Evolutionary conservation across 768 basidiomycete genomes (phyloP).

Genomic region (Rhodocollybia butyracea): DNA sequence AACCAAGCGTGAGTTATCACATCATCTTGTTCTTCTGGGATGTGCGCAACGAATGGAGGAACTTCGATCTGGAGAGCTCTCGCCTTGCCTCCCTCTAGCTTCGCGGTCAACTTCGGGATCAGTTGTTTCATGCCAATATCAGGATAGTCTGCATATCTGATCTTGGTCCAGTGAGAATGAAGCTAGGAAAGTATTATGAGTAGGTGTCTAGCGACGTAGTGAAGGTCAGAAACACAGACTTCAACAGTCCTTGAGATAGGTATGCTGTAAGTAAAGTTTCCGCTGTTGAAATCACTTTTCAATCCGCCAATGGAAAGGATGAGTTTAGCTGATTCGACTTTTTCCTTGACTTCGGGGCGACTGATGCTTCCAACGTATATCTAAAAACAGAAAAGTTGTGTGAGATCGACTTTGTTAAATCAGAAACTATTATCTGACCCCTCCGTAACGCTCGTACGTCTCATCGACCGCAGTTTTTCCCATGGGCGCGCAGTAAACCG

Average conservation of each 20-base stretch:
- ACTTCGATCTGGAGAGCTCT: slow-evolving; percentile 43
- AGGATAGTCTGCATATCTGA: slow-evolving; percentile 62
- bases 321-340: slow-evolving; percentile 72
- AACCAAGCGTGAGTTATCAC: slow-evolving; percentile 63
- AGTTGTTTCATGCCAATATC: slow-evolving; percentile 74
- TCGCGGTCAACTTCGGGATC: slow-evolving; percentile 67
- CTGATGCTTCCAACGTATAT: slow-evolving; percentile 76
- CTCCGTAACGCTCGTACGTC: slow-evolving; percentile 69
- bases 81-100: slow-evolving; percentile 39
- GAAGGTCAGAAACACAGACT: slow-evolving; percentile 30
- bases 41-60: slow-evolving; percentile 35
- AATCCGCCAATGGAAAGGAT: slow-evolving; percentile 71
- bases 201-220: neutral
- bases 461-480: slow-evolving; percentile 80
- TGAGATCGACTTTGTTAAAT: neutral
- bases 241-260: slow-evolving; percentile 59
- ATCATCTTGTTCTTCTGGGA: slow-evolving; percentile 49
- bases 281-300: slow-evolving; percentile 84
- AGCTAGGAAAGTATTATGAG: slow-evolving; percentile 38
- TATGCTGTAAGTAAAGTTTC: slow-evolving; percentile 78
- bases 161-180: slow-evolving; percentile 69
- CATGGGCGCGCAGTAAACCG: slow-evolving; percentile 76
- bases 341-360: slow-evolving; percentile 61
- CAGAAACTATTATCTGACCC: slow-evolving; percentile 49
- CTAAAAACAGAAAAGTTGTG: slow-evolving; percentile 29